phyloP scores from a whole-genome alignment of 225 moss, liverwort and hornwort genomes.

The Thuidium tamariscinum region DNA sequence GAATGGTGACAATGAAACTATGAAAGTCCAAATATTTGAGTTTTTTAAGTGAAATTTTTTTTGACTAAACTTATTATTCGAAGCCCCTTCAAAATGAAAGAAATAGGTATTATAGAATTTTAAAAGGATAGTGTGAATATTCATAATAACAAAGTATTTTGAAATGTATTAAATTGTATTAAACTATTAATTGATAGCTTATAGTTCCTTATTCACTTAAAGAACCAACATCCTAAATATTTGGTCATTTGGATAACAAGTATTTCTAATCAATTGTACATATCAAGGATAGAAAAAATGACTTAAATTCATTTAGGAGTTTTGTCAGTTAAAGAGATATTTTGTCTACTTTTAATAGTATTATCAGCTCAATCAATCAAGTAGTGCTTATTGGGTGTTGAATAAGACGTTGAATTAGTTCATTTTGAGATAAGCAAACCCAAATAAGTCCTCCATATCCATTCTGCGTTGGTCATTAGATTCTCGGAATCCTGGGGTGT shows the following conservation, averaged over 20 bases:
- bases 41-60: too few relatives aligned
- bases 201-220: too few relatives aligned
- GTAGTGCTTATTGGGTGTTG: not conserved
- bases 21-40: not conserved
- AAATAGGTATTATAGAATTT: not conserved
- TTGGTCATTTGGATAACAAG: too few relatives aligned
- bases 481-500: not conserved
- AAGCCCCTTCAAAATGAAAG: not conserved
- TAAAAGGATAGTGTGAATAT: accelerated
- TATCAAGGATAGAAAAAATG: too few relatives aligned
- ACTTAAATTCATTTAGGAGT: too few relatives aligned
- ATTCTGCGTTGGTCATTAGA: not conserved
- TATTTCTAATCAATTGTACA: too few relatives aligned
- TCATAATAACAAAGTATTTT: not conserved
- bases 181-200: too few relatives aligned
- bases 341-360: not conserved
- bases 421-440: not conserved
- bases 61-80: not conserved
- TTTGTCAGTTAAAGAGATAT: not conserved
- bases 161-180: too few relatives aligned
- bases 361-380: not conserved
- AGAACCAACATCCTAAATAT: too few relatives aligned
- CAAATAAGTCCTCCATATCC: not conserved
- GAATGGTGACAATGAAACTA: too few relatives aligned
- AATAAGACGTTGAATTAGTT: not conserved